A percentile compares a stretch with the other conserved stretches of the same genome.
Evolutionary conservation across 176 grass and related monocot genomes (phyloP).

Genomic region (Oryza punctata): DNA sequence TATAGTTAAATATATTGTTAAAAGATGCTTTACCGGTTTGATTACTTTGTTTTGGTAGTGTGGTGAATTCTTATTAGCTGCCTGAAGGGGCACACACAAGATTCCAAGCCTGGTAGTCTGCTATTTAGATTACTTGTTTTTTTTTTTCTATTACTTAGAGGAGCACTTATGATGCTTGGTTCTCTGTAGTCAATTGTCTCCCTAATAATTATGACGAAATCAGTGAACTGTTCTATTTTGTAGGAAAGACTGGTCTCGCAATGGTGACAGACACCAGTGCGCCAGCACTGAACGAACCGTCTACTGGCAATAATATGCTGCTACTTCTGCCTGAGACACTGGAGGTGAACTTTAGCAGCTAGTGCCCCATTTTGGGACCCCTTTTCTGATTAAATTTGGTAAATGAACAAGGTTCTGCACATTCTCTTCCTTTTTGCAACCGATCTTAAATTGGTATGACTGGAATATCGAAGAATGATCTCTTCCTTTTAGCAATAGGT

Average conservation of each 20-base stretch:
- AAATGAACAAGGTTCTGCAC: not conserved
- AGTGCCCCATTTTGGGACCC: not conserved
- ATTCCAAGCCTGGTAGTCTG: not conserved
- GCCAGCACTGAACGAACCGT: not conserved
- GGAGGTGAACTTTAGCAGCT: not conserved
- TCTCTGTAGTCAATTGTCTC: not conserved
- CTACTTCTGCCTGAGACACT: not conserved
- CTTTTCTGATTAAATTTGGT: slow-evolving; percentile 10
- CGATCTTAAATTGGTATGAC: not conserved
- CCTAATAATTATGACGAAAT: not conserved
- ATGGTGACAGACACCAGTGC: not conserved
- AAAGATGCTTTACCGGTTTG: not conserved
- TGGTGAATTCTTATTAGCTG: not conserved
- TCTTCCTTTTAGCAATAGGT: too few relatives aligned
- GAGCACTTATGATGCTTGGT: not conserved
- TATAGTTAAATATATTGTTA: not conserved
- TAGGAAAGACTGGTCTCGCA: not conserved
- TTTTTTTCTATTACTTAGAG: not conserved
- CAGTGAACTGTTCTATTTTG: not conserved
- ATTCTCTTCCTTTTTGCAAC: not conserved
- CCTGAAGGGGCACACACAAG: not conserved
- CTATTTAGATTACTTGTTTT: not conserved
- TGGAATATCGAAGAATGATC: not conserved
- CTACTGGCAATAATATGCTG: not conserved
- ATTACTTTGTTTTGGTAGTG: not conserved